Evolutionary conservation across 169 alveolate genomes (phyloP).

Genomic region (Besnoitia besnoiti): DNA sequence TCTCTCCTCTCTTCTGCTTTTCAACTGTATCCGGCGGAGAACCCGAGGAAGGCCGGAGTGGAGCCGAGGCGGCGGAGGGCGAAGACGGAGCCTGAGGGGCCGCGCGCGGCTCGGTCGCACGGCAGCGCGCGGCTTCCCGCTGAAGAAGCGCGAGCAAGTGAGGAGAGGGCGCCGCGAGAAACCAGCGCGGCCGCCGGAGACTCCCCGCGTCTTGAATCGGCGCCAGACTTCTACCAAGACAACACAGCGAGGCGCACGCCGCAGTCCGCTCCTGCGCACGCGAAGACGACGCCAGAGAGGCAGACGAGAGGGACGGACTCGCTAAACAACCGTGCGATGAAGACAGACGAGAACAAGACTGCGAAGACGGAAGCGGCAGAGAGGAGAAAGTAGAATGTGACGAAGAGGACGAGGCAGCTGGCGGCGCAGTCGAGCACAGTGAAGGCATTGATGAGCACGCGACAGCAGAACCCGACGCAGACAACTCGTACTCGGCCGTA

Average conservation of each 20-base stretch:
- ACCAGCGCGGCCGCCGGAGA: constrained; percentile 25
- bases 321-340: background rate
- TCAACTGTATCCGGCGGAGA: background rate
- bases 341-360: background rate
- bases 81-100: background rate
- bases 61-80: background rate
- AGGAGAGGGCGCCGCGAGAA: constrained; percentile 21
- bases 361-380: background rate
- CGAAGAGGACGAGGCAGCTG: background rate
- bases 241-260: no score
- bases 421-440: no score
- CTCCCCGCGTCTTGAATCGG: background rate
- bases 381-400: background rate
- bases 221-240: background rate
- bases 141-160: constrained; percentile 47
- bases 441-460: no score
- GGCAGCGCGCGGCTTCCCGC: constrained; percentile 61
- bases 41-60: background rate
- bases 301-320: background rate
- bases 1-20: background rate
- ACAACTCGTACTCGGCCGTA: no score
- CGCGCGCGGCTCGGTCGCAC: background rate
- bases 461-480: no score
- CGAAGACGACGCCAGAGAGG: no score
- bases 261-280: no score